phyloP scores from a whole-genome alignment of 2,329 filamentous ascomycete species.

The Pseudogymnoascus sp. region DNA sequence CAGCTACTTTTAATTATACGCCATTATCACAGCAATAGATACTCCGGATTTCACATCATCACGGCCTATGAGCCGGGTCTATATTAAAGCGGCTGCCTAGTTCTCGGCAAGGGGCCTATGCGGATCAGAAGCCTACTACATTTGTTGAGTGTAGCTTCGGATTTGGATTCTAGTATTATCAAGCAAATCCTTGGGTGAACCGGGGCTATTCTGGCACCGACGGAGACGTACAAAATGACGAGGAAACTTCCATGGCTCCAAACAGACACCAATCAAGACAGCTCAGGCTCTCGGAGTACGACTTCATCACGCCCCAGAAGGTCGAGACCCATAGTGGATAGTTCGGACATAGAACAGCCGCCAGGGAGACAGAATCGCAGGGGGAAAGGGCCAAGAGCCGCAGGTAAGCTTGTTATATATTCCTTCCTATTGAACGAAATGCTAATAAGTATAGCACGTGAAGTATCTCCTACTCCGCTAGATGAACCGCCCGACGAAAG shows the following conservation, averaged over 20 bases:
- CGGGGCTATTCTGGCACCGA: neutral
- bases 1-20: neutral
- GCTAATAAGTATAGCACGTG: neutral
- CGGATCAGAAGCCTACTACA: neutral
- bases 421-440: neutral
- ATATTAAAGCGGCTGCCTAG: neutral
- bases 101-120: neutral
- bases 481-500: neutral
- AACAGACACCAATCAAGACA: neutral
- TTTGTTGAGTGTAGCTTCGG: neutral
- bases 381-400: neutral
- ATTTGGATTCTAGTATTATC: neutral
- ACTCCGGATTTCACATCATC: no score
- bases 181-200: neutral
- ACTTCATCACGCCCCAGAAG: neutral
- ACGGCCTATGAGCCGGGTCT: neutral
- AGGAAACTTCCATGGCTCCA: slow-evolving; percentile 2
- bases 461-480: neutral
- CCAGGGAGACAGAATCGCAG: slow-evolving; percentile 5
- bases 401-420: neutral
- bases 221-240: neutral
- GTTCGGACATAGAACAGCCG: neutral
- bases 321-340: neutral
- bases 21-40: neutral
- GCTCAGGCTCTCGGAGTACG: neutral